phyloP scores from a whole-genome alignment of 805 yeast species.

The Pichia rugopelliculosa region DNA sequence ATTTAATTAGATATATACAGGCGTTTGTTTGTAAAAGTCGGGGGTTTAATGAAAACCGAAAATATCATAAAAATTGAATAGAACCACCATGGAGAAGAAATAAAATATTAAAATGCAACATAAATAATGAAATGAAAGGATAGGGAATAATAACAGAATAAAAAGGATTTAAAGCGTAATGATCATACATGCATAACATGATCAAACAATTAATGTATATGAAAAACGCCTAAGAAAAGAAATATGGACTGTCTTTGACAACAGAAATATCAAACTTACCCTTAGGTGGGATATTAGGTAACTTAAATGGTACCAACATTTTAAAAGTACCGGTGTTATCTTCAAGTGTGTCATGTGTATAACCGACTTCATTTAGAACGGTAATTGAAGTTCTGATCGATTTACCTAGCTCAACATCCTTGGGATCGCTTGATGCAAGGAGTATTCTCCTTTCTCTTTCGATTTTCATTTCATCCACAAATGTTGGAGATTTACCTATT shows the following conservation, averaged over 20 bases:
- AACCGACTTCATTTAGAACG: conserved; percentile 32
- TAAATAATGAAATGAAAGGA: background rate
- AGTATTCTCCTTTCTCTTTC: conserved; percentile 59
- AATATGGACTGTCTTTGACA: conserved; percentile 69
- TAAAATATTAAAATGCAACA: background rate
- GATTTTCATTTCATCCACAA: conserved; percentile 65
- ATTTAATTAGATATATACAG: background rate
- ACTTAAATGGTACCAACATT: conserved; percentile 56
- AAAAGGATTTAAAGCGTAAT: background rate
- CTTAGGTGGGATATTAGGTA: conserved; percentile 68
- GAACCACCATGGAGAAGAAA: background rate
- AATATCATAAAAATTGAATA: background rate
- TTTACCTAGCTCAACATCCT: conserved; percentile 40
- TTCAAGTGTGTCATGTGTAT: conserved; percentile 13
- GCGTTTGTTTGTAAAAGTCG: background rate
- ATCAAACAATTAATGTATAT: background rate
- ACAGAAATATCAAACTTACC: conserved; percentile 79
- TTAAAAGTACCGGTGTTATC: conserved; percentile 25
- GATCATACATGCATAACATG: background rate
- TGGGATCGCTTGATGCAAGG: conserved; percentile 45
- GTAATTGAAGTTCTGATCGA: conserved; percentile 66
- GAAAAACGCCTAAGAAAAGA: conserved; percentile 43
- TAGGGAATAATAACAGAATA: background rate
- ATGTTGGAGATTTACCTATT: conserved; percentile 48
- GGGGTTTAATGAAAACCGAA: background rate